These are phyloP conservation scores for Phytophthora brassicae DNA, from an alignment of 352 stramenopile species.

Conservation along the genomic window DNA sequence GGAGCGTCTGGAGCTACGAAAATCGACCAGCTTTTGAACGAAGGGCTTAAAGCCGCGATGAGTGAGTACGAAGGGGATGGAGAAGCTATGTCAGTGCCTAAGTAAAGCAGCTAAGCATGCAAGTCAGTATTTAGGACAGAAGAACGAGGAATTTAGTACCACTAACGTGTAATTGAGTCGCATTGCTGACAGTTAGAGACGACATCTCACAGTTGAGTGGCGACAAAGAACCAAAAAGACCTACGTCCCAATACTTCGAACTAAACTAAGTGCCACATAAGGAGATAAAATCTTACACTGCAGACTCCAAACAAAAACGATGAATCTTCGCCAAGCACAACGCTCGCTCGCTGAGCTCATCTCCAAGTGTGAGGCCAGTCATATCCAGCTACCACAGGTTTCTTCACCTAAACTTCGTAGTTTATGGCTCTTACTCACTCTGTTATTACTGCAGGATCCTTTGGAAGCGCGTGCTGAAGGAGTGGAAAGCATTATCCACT, in stretches of 20 bases:
- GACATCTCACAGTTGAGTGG: constrained; percentile 8
- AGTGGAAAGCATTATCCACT: constrained; percentile 44
- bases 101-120: constrained; percentile 10
- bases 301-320: constrained; percentile 13
- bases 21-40: constrained; percentile 57
- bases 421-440: neutral
- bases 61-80: constrained; percentile 49
- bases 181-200: neutral
- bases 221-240: constrained; percentile 7
- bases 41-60: constrained; percentile 46
- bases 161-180: neutral
- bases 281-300: neutral
- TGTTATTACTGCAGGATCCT: constrained; percentile 29
- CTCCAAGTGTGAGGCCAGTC: constrained; percentile 54
- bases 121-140: neutral
- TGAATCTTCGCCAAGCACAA: constrained; percentile 72
- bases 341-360: constrained; percentile 61
- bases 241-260: constrained; percentile 19
- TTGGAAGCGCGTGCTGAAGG: constrained; percentile 40
- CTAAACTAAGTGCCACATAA: neutral
- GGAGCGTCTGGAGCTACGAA: constrained; percentile 53
- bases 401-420: neutral
- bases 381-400: constrained; percentile 60
- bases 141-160: neutral
- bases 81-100: constrained; percentile 16